Evolutionary conservation across 2,329 filamentous ascomycete species (phyloP).

Genomic region (Ceratocystis variospora): DNA sequence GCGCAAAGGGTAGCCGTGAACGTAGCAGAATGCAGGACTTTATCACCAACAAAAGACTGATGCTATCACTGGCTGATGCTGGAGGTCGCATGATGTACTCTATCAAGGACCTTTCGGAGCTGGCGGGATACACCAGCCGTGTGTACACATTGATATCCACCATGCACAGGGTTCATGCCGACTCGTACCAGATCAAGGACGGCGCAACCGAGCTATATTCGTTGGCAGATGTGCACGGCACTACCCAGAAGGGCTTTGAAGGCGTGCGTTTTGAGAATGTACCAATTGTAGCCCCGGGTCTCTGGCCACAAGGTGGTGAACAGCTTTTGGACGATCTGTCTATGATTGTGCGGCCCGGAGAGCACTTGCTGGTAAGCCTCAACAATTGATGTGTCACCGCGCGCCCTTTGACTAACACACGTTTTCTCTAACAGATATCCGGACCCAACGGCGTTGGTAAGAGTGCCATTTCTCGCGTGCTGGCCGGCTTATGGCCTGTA

Average conservation of each 20-base stretch:
- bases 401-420: not conserved
- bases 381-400: not conserved
- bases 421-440: constrained; percentile 47
- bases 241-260: constrained; percentile 86
- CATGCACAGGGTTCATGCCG: constrained; percentile 80
- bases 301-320: constrained; percentile 84
- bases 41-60: constrained; percentile 96
- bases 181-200: constrained; percentile 60
- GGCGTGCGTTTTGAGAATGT: constrained; percentile 88
- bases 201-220: constrained; percentile 73
- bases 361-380: constrained; percentile 59
- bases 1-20: constrained; percentile 48
- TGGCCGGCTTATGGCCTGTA: constrained; percentile 89
- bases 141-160: constrained; percentile 94
- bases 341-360: constrained; percentile 76
- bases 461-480: constrained; percentile 70
- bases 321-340: constrained; percentile 80
- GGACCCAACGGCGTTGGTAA: constrained; percentile 93
- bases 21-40: constrained; percentile 92
- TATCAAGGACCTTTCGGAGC: constrained; percentile 91
- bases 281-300: constrained; percentile 73
- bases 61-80: constrained; percentile 92
- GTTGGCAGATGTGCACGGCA: constrained; percentile 81
- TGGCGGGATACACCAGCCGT: constrained; percentile 89
- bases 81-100: constrained; percentile 99